Percentiles rank a stretch among this genome's conserved stretches.
Conservation (phyloP, 73 alveolate genomes). For the Paramecium tetraurelia region DNA sequence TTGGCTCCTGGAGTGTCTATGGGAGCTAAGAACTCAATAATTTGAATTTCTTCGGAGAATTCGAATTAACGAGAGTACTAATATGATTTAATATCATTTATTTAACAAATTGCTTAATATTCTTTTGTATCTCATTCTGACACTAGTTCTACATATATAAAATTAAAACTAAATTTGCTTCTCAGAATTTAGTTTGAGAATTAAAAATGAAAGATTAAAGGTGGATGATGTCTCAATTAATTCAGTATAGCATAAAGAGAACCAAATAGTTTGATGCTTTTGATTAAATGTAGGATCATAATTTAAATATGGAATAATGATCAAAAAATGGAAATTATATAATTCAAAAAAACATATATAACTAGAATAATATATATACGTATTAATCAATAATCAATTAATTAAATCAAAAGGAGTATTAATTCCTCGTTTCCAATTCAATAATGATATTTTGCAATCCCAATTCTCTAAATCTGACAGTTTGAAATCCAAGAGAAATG, state of each 20-base stretch:
- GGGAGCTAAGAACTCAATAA: background rate
- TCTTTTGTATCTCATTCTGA: too few species aligned
- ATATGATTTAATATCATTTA: background rate
- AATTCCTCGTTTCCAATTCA: background rate
- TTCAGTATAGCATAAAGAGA: too few species aligned
- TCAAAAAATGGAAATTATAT: background rate
- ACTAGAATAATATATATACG: background rate
- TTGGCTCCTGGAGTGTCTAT: background rate
- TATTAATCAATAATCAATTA: background rate
- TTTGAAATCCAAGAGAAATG: background rate
- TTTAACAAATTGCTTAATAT: background rate
- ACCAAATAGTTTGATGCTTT: too few species aligned
- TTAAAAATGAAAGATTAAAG: too few species aligned
- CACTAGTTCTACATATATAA: background rate
- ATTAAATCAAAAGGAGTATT: constrained; percentile 7
- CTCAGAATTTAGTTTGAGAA: too few species aligned
- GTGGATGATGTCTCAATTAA: too few species aligned
- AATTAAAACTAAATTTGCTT: background rate
- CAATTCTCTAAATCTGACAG: background rate
- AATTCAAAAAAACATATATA: background rate
- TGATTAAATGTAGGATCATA: background rate
- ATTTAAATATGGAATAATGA: background rate
- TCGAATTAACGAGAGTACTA: background rate
- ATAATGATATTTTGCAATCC: background rate
- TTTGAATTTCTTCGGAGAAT: background rate